These are phyloP conservation scores for Asterella californica DNA, from an alignment of 225 moss, liverwort and hornwort species.

Conservation along the genomic window DNA sequence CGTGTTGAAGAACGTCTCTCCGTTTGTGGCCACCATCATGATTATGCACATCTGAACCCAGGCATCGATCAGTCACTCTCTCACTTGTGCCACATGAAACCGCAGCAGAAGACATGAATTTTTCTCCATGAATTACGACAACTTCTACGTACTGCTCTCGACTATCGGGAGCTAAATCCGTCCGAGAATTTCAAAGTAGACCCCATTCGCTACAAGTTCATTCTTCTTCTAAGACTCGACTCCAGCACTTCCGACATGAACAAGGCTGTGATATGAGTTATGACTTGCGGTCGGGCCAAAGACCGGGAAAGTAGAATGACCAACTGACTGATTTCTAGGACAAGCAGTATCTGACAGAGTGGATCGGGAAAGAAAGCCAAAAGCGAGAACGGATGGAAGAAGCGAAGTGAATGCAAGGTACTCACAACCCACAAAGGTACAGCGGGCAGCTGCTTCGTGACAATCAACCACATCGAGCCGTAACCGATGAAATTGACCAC, in stretches of 20 bases:
- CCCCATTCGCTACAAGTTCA: too few relatives aligned
- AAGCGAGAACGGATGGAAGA: neutral
- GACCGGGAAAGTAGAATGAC: too few relatives aligned
- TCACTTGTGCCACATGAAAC: neutral
- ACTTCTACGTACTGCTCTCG: too few relatives aligned
- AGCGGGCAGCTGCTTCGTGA: constrained; percentile 41
- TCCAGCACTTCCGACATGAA: too few relatives aligned
- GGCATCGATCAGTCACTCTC: neutral
- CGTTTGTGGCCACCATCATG: constrained; percentile 68
- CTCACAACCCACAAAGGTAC: constrained; percentile 54
- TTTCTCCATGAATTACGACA: neutral
- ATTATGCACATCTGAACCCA: constrained; percentile 60
- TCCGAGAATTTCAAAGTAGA: too few relatives aligned
- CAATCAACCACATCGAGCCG: constrained; percentile 80
- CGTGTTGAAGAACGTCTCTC: constrained; percentile 91
- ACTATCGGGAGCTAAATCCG: too few relatives aligned
- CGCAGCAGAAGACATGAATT: neutral
- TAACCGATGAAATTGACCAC: constrained; percentile 66
- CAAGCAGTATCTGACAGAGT: neutral
- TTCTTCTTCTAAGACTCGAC: too few relatives aligned
- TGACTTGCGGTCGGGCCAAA: too few relatives aligned
- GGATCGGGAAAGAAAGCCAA: neutral
- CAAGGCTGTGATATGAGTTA: too few relatives aligned
- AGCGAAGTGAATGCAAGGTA: neutral
- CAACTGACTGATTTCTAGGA: neutral